These are phyloP conservation scores for Rhodomyrtus psidioides DNA, from an alignment of 441 rosid genomes.

Conservation along the genomic window DNA sequence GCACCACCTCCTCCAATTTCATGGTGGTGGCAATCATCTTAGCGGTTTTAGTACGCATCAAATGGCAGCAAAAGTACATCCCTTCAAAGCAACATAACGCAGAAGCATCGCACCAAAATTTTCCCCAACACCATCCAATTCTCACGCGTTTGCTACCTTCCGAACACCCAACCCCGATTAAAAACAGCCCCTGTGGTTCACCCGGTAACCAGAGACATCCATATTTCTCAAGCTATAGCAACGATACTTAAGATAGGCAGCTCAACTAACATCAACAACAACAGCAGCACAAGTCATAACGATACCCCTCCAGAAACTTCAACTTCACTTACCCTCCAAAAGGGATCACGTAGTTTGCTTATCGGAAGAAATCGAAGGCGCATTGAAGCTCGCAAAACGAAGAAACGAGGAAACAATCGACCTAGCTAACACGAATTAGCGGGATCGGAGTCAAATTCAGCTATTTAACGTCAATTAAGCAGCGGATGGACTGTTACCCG, in stretches of 20 bases:
- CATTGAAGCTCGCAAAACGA: neutral
- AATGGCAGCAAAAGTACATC: neutral
- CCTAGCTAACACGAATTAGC: neutral
- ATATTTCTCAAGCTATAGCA: neutral
- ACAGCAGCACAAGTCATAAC: neutral
- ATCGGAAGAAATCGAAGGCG: neutral
- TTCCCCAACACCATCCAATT: neutral
- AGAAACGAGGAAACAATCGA: neutral
- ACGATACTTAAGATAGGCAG: neutral
- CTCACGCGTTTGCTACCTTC: neutral
- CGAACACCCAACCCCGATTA: neutral
- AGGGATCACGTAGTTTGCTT: neutral
- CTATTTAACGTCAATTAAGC: neutral
- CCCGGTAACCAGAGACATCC: neutral
- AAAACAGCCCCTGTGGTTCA: neutral
- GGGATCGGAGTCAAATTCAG: neutral
- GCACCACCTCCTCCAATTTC: neutral
- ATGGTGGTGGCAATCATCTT: neutral
- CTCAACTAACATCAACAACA: neutral
- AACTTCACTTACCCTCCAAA: neutral
- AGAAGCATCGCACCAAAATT: neutral
- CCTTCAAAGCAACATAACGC: neutral
- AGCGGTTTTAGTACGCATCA: neutral
- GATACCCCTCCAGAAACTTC: neutral
- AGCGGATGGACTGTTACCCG: slow-evolving; percentile 36